Conservation (phyloP, 192 early-diverging fungal species). For the Rhizoclosmatium globosum region DNA sequence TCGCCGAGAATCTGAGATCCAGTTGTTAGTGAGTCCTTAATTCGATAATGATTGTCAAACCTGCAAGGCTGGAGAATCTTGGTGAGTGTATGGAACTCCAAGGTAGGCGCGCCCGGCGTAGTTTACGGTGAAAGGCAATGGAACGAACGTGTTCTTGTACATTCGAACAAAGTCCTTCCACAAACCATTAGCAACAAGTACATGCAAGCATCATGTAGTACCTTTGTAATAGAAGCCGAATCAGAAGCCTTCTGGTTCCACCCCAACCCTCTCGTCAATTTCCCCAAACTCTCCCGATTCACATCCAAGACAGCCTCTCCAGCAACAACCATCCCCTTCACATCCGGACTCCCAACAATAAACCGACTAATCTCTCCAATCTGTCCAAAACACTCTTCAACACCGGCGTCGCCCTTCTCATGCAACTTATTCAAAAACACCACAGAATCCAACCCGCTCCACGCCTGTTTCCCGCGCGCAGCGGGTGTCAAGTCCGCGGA, state of each 20-base stretch:
- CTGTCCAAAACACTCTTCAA: conserved; percentile 50
- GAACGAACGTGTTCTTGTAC: conserved; percentile 75
- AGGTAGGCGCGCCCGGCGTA: conserved; percentile 77
- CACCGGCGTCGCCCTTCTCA: conserved; percentile 69
- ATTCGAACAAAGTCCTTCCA: conserved; percentile 52
- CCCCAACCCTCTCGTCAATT: conserved; percentile 23
- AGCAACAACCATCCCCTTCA: conserved; percentile 41
- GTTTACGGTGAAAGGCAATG: conserved; percentile 87
- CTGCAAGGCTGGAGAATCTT: conserved; percentile 81
- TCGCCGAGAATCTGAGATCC: conserved; percentile 69
- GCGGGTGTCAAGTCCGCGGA: conserved; percentile 65
- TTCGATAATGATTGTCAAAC: conserved; percentile 29
- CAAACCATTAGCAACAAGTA: no score
- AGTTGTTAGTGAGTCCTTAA: not conserved
- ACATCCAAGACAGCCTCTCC: not conserved
- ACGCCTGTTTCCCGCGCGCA: conserved; percentile 57
- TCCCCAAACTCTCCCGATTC: conserved; percentile 39
- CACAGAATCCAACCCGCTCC: conserved; percentile 74
- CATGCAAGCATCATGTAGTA: not conserved
- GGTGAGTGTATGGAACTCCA: conserved; percentile 86
- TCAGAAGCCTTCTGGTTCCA: conserved; percentile 12
- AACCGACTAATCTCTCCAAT: conserved; percentile 50
- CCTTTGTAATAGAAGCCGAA: not conserved
- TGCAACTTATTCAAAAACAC: conserved; percentile 81
- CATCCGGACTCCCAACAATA: conserved; percentile 47